Base-by-base conservation (phyloP, 257 asterid genomes). In the Solanum microdontum region DNA sequence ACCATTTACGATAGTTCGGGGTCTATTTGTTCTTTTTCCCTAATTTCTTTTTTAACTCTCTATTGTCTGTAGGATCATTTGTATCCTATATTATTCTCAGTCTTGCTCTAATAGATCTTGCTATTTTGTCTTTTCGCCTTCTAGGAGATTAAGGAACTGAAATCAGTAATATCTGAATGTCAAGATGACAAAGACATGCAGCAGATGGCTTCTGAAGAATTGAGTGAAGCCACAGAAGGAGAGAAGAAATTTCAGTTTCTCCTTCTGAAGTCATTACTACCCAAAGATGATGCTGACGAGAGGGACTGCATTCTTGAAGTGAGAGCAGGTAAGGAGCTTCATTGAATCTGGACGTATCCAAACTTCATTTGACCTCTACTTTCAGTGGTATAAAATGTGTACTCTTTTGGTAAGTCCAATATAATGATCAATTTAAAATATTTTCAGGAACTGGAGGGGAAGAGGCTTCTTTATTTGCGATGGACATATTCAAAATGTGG, bases 271-370 rank as follows among this genome's bases (percentile, higher is more conserved):
- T 89, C 98, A 40, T 90, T 97, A 90, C 91, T 97, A 48, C 99
- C 99, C 21, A 97, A 90, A 93, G 99, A 97, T 90, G 99, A 94
- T 87, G 99, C 98, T 9, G 99, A 97, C 87, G 99, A 97, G 89
- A 96, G 98, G 0, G 98, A 92, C 87, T 93, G 96, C 92, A 97
- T 97, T 89, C 92, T 97, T 92, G 99, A 97, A 94, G 99, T 97
- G 87, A 94, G 99, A 90, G 99, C 99, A 77, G 99, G 99, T 95
- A 91, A 77, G 33, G 40, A 85, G 39, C 83, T 17, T 82, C 70
- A 62, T 40, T 83, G 87, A 39, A 34, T 64, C 68, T 80, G 12
- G 9, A 48, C 73, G 40, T 86, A 21, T 72, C 39, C 26, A 45
- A 83, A 37, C 6, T 79, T 11, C 60, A 12, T 66, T 82, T 40